Evolutionary conservation across 495 filamentous ascomycete species (phyloP).

Genomic region (Echria macrotheca): DNA sequence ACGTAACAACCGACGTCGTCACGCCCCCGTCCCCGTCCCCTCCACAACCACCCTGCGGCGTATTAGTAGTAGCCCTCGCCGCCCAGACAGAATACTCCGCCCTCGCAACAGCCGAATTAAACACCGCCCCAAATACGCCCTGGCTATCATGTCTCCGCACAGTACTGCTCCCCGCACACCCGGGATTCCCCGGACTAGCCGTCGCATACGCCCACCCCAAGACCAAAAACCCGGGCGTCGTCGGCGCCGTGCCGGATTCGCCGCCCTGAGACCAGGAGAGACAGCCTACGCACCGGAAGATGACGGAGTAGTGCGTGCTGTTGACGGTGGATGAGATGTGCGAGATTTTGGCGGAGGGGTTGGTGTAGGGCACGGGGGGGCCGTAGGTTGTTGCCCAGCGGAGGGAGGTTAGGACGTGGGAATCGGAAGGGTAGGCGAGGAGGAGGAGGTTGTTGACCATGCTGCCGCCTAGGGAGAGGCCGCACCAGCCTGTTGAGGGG

Average conservation of each 20-base stretch:
- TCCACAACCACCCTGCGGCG: neutral
- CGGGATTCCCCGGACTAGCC: neutral
- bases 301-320: conserved; percentile 43
- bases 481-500: conserved; percentile 43
- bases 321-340: conserved; percentile 47
- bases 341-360: conserved; percentile 46
- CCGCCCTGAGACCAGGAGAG: conserved; percentile 36
- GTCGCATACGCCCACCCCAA: conserved; percentile 14
- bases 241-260: conserved; percentile 1
- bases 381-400: conserved; percentile 49
- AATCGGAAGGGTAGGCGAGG: conserved; percentile 43
- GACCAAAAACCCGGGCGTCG: conserved; percentile 12
- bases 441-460: conserved; percentile 54
- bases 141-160: conserved; percentile 8
- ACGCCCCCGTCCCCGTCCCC: too few species aligned
- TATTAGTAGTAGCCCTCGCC: neutral
- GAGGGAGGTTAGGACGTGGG: conserved; percentile 44
- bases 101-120: neutral
- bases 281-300: conserved; percentile 57
- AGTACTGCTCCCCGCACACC: conserved; percentile 1
- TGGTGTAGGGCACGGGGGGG: conserved; percentile 49
- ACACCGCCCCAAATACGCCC: conserved; percentile 10
- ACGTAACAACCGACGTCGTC: neutral
- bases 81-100: conserved; percentile 1
- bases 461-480: conserved; percentile 45